Base-by-base conservation (phyloP, 345 rosid genomes). In the Aquilaria sinensis region DNA sequence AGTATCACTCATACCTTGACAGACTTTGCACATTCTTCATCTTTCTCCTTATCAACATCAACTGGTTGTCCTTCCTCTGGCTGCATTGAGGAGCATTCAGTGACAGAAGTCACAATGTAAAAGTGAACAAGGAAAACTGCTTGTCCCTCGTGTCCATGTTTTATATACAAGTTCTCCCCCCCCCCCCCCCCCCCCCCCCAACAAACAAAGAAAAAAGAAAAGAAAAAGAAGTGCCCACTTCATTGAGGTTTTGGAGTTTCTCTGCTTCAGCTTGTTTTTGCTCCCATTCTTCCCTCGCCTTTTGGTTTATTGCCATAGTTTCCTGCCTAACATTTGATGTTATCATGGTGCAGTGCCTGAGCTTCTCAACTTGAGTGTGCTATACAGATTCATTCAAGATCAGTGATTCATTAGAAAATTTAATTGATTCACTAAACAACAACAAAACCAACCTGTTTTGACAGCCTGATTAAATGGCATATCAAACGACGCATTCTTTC, bases 401-500 rank as follows among this genome's bases (percentile, higher is more conserved):
- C 23, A 64, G 70, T 67, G 59, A 60, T 58, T 48, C 15, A 47
- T 37, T 30, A 67, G 66, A 64, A 9, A 52, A 70, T 45, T 31
- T 31, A 63, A 37, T 37, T 4, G 4, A 31, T 58, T 53, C 47
- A 51, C 51, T 30, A 23, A 34, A 37, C 61, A 66, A 53, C 52
- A 66, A 11, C 31, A 50, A 60, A 55, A 70, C 79, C 67, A 53
- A 85, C 99, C 97, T 91, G 96, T 72, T 91, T 91, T 65, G 96
- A 87, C 58, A 89, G 48, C 80, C 88, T 84, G 67, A 95, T 85
- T 58, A 95, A 66, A 68, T 79, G 87, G 79, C 80, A 65, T 63
- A 95, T 47, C n/a, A 95, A 74, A 53, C 91, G 85, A 31, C 90
- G 92, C 92, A 95, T 71, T 78, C 99, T 89, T 83, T 95, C 99